phyloP scores from a whole-genome alignment of 768 basidiomycete genomes.

The Scleroderma citrinum region DNA sequence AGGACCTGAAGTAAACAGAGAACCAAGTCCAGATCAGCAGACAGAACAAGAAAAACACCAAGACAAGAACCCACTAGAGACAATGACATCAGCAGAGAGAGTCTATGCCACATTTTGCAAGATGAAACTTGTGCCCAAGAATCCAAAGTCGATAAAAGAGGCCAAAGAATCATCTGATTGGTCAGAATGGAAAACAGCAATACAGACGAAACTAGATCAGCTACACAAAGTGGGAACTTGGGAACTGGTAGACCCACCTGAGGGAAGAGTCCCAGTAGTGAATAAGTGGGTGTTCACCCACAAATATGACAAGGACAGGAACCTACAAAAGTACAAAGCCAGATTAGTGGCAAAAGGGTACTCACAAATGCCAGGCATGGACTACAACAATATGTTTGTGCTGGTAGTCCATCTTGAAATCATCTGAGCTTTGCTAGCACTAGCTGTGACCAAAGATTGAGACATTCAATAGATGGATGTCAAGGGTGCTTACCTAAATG shows the following conservation, averaged over 20 bases:
- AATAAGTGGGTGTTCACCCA: constrained; percentile 22
- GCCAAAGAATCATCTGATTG: not conserved
- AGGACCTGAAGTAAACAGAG: too few relatives aligned
- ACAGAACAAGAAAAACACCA: too few relatives aligned
- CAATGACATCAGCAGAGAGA: not conserved
- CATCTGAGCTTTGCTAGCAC: constrained; percentile 18
- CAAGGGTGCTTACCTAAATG: constrained; percentile 25
- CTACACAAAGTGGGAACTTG: constrained; percentile 10
- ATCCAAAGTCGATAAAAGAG: not conserved
- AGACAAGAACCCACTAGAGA: too few relatives aligned
- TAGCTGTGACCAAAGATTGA: constrained; percentile 14
- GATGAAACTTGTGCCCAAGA: not conserved
- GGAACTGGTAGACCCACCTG: constrained; percentile 19
- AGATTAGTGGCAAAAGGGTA: constrained; percentile 36
- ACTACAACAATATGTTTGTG: constrained; percentile 31
- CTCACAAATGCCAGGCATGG: constrained; percentile 29
- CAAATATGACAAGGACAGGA: constrained; percentile 1
- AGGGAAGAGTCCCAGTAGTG: constrained; percentile 17
- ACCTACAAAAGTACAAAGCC: constrained; percentile 23
- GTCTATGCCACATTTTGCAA: not conserved
- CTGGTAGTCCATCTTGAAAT: constrained; percentile 22
- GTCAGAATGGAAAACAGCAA: constrained; percentile 1
- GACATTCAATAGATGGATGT: constrained; percentile 28
- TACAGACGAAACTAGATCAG: too few relatives aligned
- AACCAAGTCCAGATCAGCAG: too few relatives aligned